Evolutionary conservation across 2,329 filamentous ascomycete genomes (phyloP).

Genomic region (Cercospora zeae-maydis): DNA sequence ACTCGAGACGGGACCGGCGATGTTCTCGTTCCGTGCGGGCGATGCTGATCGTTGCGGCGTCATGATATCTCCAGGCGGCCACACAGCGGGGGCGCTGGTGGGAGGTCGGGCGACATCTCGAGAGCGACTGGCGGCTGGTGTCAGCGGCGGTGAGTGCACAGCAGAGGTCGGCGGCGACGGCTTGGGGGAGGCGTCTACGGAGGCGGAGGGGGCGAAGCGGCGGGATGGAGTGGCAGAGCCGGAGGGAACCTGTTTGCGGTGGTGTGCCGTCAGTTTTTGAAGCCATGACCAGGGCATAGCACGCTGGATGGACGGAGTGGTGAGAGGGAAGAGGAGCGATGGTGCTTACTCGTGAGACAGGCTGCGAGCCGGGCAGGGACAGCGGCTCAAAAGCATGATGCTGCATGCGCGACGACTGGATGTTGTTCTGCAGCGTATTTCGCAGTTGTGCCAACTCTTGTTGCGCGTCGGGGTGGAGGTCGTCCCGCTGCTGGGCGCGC

Average conservation of each 20-base stretch:
- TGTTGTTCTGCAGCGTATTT: slow-evolving; percentile 66
- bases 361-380: slow-evolving; percentile 82
- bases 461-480: slow-evolving; percentile 39
- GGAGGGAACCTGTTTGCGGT: slow-evolving; percentile 45
- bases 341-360: slow-evolving; percentile 70
- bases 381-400: slow-evolving; percentile 88
- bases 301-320: neutral
- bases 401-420: slow-evolving; percentile 79
- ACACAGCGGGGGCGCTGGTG: slow-evolving; percentile 32
- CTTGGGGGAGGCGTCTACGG: slow-evolving; percentile 54
- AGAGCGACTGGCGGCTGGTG: slow-evolving; percentile 71
- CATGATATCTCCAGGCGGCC: slow-evolving; percentile 52
- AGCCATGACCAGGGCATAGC: slow-evolving; percentile 18
- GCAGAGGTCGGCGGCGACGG: slow-evolving; percentile 65
- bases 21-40: slow-evolving; percentile 33
- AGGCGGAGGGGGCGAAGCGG: slow-evolving; percentile 42
- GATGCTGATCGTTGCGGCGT: slow-evolving; percentile 57
- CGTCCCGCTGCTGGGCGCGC: slow-evolving; percentile 17
- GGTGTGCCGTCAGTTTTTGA: slow-evolving; percentile 26
- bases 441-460: slow-evolving; percentile 65
- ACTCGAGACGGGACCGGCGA: slow-evolving; percentile 37
- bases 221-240: slow-evolving; percentile 39
- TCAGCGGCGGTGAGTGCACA: slow-evolving; percentile 84
- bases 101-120: slow-evolving; percentile 44
- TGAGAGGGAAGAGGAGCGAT: neutral